phyloP scores from a whole-genome alignment of 2,329 filamentous ascomycete genomes.

The Didymella lethalis region DNA sequence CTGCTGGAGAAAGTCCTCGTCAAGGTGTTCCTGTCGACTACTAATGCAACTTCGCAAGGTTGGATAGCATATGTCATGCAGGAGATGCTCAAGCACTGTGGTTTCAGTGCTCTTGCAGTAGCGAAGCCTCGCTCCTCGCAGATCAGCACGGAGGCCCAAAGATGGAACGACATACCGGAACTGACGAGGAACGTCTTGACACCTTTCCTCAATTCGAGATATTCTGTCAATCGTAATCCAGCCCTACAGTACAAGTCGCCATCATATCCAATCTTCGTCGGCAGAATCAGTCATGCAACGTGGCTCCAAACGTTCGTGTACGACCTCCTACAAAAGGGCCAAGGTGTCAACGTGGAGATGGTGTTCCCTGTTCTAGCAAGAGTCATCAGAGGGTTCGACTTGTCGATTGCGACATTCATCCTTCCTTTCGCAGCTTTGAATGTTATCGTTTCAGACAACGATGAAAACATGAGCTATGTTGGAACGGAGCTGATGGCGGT shows the following conservation, averaged over 20 bases:
- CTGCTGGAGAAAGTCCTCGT: constrained; percentile 88
- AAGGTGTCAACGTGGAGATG: constrained; percentile 74
- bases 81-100: constrained; percentile 80
- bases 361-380: constrained; percentile 84
- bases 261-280: constrained; percentile 78
- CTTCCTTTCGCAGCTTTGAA: constrained; percentile 88
- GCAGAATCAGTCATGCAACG: constrained; percentile 72
- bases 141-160: constrained; percentile 68
- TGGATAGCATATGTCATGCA: constrained; percentile 96
- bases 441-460: constrained; percentile 75
- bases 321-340: constrained; percentile 80
- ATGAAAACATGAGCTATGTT: constrained; percentile 70
- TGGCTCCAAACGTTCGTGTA: constrained; percentile 85
- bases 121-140: constrained; percentile 63
- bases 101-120: constrained; percentile 67
- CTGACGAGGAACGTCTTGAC: constrained; percentile 80
- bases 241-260: constrained; percentile 39
- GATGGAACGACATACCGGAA: constrained; percentile 82
- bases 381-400: constrained; percentile 83
- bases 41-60: constrained; percentile 85
- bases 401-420: constrained; percentile 85
- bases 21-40: constrained; percentile 88
- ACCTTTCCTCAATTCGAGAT: constrained; percentile 86
- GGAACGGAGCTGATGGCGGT: constrained; percentile 77
- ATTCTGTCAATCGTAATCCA: constrained; percentile 65